phyloP scores from a whole-genome alignment of 2,329 filamentous ascomycete species.

The Penicillium hesseltinei region DNA sequence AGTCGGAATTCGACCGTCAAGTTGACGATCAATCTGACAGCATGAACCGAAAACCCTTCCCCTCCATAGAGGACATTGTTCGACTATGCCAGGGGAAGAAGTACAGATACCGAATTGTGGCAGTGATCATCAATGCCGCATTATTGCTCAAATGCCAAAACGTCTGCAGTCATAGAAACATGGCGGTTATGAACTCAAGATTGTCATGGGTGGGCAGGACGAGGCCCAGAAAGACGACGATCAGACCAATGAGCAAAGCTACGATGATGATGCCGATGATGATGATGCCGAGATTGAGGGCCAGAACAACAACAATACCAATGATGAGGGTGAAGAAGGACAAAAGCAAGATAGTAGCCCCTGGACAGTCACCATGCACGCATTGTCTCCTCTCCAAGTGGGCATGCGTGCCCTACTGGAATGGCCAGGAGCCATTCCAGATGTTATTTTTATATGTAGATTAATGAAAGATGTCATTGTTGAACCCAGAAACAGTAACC shows the following conservation, averaged over 20 bases:
- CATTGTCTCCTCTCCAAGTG: neutral
- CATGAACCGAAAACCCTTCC: neutral
- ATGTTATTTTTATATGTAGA: neutral
- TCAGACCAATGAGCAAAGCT: neutral
- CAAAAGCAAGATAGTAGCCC: neutral
- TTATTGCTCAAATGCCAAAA: neutral
- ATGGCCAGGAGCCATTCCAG: neutral
- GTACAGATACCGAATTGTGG: neutral
- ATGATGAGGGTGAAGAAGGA: neutral
- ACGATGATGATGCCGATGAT: neutral
- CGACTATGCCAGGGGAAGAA: neutral
- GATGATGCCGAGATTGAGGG: neutral
- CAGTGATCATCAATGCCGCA: neutral
- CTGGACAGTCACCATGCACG: neutral
- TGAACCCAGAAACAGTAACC: neutral
- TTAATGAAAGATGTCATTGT: neutral
- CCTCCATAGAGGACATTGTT: neutral
- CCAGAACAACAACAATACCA: neutral
- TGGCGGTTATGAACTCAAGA: neutral
- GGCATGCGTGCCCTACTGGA: slow-evolving; percentile 1
- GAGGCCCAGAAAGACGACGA: neutral
- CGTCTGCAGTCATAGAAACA: neutral
- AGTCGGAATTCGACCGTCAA: neutral
- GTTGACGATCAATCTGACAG: neutral
- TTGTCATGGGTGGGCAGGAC: neutral